These are phyloP conservation scores for Geopyxis carbonaria DNA, from an alignment of 495 filamentous ascomycete species.

Conservation along the genomic window DNA sequence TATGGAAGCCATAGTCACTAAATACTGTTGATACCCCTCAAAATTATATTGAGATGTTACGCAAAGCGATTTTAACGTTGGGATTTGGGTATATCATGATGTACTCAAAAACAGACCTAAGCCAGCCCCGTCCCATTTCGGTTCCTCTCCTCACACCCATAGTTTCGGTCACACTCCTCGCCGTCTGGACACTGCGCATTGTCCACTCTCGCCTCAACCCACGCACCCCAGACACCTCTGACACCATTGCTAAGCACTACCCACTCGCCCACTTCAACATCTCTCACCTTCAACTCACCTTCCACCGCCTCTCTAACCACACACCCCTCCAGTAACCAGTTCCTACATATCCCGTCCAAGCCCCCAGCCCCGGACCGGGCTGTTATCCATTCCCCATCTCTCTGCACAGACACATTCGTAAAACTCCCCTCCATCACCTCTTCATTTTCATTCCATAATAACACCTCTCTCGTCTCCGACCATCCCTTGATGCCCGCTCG, in stretches of 20 bases:
- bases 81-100: too few relatives aligned
- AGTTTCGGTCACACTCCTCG: too few relatives aligned
- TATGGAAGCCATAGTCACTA: too few relatives aligned
- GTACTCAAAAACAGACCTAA: too few relatives aligned
- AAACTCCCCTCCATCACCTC: slow-evolving; percentile 77
- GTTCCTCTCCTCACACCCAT: too few relatives aligned
- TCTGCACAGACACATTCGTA: slow-evolving; percentile 56
- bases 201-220: too few relatives aligned
- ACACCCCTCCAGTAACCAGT: slow-evolving; percentile 54
- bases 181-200: too few relatives aligned
- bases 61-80: too few relatives aligned
- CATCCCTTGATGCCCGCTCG: slow-evolving; percentile 37
- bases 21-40: too few relatives aligned
- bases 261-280: slow-evolving; percentile 10
- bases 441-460: slow-evolving; percentile 48
- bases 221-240: slow-evolving; percentile 18
- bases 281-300: slow-evolving; percentile 1
- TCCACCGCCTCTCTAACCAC: slow-evolving; percentile 14
- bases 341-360: slow-evolving; percentile 62
- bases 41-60: too few relatives aligned
- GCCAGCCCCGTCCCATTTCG: too few relatives aligned
- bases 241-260: slow-evolving; percentile 23
- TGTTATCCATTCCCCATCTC: slow-evolving; percentile 49
- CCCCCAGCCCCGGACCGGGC: slow-evolving; percentile 51
- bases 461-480: slow-evolving; percentile 45